Evolutionary conservation across 2,329 filamentous ascomycete species (phyloP).

Genomic region (Waltergamsia citrina): DNA sequence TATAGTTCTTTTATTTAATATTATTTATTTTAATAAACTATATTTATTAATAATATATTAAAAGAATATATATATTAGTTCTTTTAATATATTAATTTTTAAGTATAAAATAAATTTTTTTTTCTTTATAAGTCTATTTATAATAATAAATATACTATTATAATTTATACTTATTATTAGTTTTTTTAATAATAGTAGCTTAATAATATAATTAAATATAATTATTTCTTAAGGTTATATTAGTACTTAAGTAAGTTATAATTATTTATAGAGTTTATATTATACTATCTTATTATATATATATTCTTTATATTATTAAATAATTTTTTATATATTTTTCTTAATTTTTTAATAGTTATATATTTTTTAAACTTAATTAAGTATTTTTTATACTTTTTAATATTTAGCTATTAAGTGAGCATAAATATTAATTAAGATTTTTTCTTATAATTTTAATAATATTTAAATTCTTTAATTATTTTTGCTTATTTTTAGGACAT

Average conservation of each 20-base stretch:
- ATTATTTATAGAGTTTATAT: slow-evolving; percentile 5
- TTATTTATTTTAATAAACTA: slow-evolving; percentile 4
- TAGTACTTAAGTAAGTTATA: slow-evolving; percentile 6
- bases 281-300: no score
- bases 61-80: slow-evolving; percentile 3
- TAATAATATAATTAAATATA: slow-evolving; percentile 3
- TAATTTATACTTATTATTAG: slow-evolving; percentile 2
- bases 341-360: no score
- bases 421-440: no score
- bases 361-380: no score
- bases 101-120: slow-evolving; percentile 1
- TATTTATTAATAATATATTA: slow-evolving; percentile 5
- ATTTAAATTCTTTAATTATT: no score
- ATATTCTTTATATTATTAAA: no score
- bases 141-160: slow-evolving; percentile 3
- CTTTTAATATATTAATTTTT: slow-evolving; percentile 3
- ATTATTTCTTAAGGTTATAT: slow-evolving; percentile 6
- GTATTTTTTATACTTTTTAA: no score
- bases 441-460: no score
- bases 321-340: no score
- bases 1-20: slow-evolving; percentile 4
- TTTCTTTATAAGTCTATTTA: slow-evolving; percentile 2
- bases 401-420: no score
- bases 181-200: no score
- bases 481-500: no score